These are phyloP conservation scores for Carex scoparia DNA, from an alignment of 176 grass and related monocot species.

Conservation along the genomic window DNA sequence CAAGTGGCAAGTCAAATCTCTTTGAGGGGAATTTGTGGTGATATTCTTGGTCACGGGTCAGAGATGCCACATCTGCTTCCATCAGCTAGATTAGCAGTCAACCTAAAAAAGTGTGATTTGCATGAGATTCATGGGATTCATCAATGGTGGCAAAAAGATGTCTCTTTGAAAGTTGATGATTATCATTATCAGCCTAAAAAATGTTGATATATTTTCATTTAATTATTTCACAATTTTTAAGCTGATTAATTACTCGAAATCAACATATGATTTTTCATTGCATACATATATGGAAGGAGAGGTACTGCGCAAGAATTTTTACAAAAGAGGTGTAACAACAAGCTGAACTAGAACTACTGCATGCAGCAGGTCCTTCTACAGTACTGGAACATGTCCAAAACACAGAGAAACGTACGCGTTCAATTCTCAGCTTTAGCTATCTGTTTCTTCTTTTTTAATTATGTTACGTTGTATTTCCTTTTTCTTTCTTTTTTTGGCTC, in stretches of 20 bases:
- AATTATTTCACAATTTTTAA: neutral
- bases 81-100: slow-evolving; percentile 11
- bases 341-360: no score
- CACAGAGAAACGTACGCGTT: no score
- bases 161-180: neutral
- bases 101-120: neutral
- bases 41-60: neutral
- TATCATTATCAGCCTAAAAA: neutral
- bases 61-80: slow-evolving; percentile 11
- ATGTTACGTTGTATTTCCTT: no score
- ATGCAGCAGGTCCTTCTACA: no score
- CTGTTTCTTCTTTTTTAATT: no score
- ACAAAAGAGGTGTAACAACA: no score
- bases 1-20: neutral
- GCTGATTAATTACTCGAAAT: neutral
- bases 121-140: slow-evolving; percentile 9
- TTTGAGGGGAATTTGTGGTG: neutral
- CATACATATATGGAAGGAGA: no score
- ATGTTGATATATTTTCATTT: neutral
- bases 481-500: no score
- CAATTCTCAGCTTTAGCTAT: no score
- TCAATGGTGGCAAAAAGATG: slow-evolving; percentile 21
- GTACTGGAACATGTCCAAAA: no score
- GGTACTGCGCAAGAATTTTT: no score
- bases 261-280: neutral